These are phyloP conservation scores for Leucogyrophana mollusca DNA, from an alignment of 768 basidiomycete species.

Conservation along the genomic window DNA sequence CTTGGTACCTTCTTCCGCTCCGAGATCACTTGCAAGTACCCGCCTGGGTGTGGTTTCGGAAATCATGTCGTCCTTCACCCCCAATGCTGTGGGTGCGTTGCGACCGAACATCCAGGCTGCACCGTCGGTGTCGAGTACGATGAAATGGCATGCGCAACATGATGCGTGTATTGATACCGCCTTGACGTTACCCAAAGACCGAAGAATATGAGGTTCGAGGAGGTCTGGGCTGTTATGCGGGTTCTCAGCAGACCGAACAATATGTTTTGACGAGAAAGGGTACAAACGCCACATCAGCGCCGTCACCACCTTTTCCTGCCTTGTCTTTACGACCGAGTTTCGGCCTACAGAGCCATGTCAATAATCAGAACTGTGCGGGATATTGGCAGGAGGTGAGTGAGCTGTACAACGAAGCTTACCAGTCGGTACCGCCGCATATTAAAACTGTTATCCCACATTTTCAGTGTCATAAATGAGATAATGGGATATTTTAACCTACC, in stretches of 20 bases:
- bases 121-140: constrained; percentile 72
- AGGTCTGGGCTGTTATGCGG: constrained; percentile 75
- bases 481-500: constrained; percentile 19
- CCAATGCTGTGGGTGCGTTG: constrained; percentile 68
- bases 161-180: constrained; percentile 71
- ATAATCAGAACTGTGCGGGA: neutral
- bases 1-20: constrained; percentile 52
- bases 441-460: constrained; percentile 47
- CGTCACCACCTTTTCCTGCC: constrained; percentile 43
- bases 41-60: constrained; percentile 75
- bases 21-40: constrained; percentile 57
- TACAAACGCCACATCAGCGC: constrained; percentile 31
- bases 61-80: constrained; percentile 55
- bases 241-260: neutral
- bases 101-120: constrained; percentile 90
- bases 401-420: constrained; percentile 66
- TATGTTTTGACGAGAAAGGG: constrained; percentile 11
- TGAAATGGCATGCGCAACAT: constrained; percentile 73
- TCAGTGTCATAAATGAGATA: neutral
- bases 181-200: constrained; percentile 82
- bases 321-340: constrained; percentile 76
- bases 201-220: constrained; percentile 83
- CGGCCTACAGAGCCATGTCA: constrained; percentile 46
- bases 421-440: constrained; percentile 86
- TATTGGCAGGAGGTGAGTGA: constrained; percentile 10